These are phyloP conservation scores for Bipolaris sorokiniana DNA, from an alignment of 2,329 filamentous ascomycete genomes.

Conservation along the genomic window DNA sequence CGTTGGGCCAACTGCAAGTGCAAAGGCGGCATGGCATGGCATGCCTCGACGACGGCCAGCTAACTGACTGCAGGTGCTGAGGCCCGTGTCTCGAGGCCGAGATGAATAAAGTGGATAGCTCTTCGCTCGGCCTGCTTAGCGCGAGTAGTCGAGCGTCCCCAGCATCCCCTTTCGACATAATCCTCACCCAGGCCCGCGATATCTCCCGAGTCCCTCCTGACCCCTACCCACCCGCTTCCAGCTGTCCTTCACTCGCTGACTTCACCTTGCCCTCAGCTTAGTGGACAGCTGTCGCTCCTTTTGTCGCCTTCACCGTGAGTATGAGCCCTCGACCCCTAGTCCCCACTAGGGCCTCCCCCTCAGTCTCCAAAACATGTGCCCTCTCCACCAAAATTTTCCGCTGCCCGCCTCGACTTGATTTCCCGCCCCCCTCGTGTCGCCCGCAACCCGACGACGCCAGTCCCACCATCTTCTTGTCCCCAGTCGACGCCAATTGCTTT, in stretches of 20 bases:
- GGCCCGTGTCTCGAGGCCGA: constrained; percentile 35
- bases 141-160: constrained; percentile 36
- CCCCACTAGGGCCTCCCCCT: constrained; percentile 17
- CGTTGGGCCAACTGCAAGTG: not conserved
- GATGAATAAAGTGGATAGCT: constrained; percentile 33
- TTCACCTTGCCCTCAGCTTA: constrained; percentile 35
- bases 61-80: constrained; percentile 42
- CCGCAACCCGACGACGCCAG: constrained; percentile 24
- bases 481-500: constrained; percentile 23
- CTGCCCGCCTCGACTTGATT: constrained; percentile 35
- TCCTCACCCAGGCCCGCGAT: constrained; percentile 31
- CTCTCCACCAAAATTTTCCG: constrained; percentile 46
- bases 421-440: constrained; percentile 31
- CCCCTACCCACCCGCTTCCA: constrained; percentile 21
- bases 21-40: not conserved
- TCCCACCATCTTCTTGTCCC: constrained; percentile 17
- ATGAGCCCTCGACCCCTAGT: constrained; percentile 9
- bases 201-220: constrained; percentile 30
- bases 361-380: constrained; percentile 30
- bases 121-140: constrained; percentile 40
- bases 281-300: constrained; percentile 46
- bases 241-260: constrained; percentile 34
- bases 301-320: constrained; percentile 13
- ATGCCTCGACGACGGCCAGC: constrained; percentile 20
- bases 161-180: constrained; percentile 40